Evolutionary conservation across 768 basidiomycete species (phyloP).

Genomic region (Rhizopogon roseolus): DNA sequence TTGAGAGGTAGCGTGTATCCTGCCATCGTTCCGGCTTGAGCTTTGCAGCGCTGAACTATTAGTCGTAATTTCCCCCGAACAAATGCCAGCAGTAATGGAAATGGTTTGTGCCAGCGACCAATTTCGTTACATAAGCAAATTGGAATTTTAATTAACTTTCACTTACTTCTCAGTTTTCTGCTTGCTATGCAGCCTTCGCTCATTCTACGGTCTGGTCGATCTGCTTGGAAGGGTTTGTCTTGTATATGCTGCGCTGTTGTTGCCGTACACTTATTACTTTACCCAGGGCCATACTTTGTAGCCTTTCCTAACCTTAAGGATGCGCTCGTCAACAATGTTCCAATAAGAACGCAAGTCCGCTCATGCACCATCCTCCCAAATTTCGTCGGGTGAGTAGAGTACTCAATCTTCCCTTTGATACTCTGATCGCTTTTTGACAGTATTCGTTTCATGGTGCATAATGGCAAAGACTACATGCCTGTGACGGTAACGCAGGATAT

Average conservation of each 20-base stretch:
- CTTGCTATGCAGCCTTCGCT: constrained; percentile 60
- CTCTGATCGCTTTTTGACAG: constrained; percentile 32
- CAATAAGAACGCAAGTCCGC: constrained; percentile 85
- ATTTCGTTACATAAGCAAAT: neutral
- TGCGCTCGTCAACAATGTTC: constrained; percentile 73
- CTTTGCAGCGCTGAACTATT: too few relatives aligned
- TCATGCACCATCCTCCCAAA: constrained; percentile 92
- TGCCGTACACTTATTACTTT: neutral
- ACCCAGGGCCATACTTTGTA: constrained; percentile 87
- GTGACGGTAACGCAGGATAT: constrained; percentile 91
- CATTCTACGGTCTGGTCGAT: constrained; percentile 58
- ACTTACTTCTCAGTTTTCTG: neutral
- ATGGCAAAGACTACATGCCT: constrained; percentile 86
- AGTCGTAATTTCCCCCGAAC: too few relatives aligned
- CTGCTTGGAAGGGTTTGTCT: constrained; percentile 77
- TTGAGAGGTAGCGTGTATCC: neutral
- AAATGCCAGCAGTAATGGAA: too few relatives aligned
- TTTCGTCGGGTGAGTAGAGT: constrained; percentile 78
- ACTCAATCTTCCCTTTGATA: neutral
- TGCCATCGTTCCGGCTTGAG: neutral
- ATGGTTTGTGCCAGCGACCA: too few relatives aligned
- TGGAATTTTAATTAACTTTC: neutral
- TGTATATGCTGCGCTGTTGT: neutral
- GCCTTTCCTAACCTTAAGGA: constrained; percentile 86
- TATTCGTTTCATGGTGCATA: constrained; percentile 88